Evolutionary conservation across 73 alveolate species (phyloP), one percentile per base, ranked within the genome.

Genomic region (Symbiodinium pilosum): DNA sequence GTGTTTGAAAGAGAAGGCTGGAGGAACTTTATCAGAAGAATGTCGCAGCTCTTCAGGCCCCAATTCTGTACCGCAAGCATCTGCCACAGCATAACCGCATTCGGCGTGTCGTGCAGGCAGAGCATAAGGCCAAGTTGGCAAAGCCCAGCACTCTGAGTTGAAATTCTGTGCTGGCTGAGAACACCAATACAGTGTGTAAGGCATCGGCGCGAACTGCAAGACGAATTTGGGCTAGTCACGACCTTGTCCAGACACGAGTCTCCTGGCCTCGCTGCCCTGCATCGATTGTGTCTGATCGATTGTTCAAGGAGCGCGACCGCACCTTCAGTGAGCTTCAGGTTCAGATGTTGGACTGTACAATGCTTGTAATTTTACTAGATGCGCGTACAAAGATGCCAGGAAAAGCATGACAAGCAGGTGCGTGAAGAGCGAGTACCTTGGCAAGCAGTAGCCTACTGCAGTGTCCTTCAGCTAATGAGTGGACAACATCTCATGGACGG

Each of bases 261-360:
- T n/a, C n/a, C n/a, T n/a, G n/a, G n/a, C n/a, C n/a, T n/a, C 30
- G 73, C 20, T 54, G 30, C 73, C 26, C 26, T 9, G 73, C 73
- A 54, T 24, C 26, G 73, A 26, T 30, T 6, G 26, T 54, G 73
- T 26, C 73, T 16, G 73, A 18, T 24, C 73, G n/a, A 47, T 9
- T 32, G 84, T 6, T 56, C 32, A 1, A 91, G 97, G 97, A 91
- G 52, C 36, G 88, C 14, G 97, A 91, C 88, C 77, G 56, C n/a
- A 91, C 97, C 54, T 91, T 91, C 47, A 20, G 89, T 9, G 97
- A 91, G 73, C 95, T 89, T 7, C 95, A 89, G 95, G 95, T 73
- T 28, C 9, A 21, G 77, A 4, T 64, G 38, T 64, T 28, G 4
- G 30, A 64, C 81, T 14, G 81, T 64, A n/a, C 73, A 54, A 5